Evolutionary conservation across 768 basidiomycete species (phyloP), one percentile per base, ranked within the genome.

Genomic region (Arthromyces matolae): DNA sequence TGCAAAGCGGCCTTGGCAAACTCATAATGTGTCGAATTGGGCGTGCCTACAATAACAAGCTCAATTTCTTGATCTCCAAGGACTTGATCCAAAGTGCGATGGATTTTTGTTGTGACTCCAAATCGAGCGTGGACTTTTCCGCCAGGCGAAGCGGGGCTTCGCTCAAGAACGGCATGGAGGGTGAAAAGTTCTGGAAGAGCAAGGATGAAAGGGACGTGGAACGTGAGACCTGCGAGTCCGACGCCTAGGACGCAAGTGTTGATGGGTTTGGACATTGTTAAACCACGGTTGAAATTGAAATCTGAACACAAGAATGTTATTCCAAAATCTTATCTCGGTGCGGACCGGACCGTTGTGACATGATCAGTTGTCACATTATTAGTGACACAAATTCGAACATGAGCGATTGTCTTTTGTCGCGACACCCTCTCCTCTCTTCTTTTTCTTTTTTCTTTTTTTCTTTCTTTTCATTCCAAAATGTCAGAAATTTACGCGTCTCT

Each of bases 161-260:
- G 76, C 62, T 89, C 83, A 49, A 90, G 71, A 39, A 91, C 83
- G n/a, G 87, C 77, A 55, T 83, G 74, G 28, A 92, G 77, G 8
- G 67, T 77, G 71, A 89, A 91, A 40, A 80, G 65, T 20, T 85
- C 70, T 0, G 88, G 84, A 16, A 86, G 72, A 3, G 86, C 80
- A 45, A 84, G 77, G 47, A 93, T 68, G 63, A 91, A 86, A 0
- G 91, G 90, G 47, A 84, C 58, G 63, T 93, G 91, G 67, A 93
- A 92, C 3, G 85, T 86, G 32, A 84, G 68, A 28, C 84, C 84
- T 16, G 83, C 76, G 50, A 91, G 79, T 32, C 89, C 90, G 28
- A 86, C 81, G 16, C 88, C 89, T 3, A 90, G 70, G 5, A 89
- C 80, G 56, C 87, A 85, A 20, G 83, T 81, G 31, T 74, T 75